Percentiles rank a stretch among this genome's conserved stretches.
phyloP scores from a whole-genome alignment of 2,329 filamentous ascomycete genomes.

The Trichoderma gracile region DNA sequence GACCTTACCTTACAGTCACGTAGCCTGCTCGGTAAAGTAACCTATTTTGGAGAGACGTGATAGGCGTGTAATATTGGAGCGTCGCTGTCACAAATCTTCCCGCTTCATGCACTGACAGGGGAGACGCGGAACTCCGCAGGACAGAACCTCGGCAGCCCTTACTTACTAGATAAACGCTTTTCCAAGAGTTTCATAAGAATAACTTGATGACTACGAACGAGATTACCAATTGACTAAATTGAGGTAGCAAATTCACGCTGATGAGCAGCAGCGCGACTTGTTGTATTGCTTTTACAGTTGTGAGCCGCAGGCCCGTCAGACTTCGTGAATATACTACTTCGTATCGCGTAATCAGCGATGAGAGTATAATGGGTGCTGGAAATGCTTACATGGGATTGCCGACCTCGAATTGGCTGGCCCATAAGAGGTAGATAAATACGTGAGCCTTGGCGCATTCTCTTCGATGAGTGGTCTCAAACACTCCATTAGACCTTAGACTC shows the following conservation, averaged over 20 bases:
- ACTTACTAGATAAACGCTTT: not conserved
- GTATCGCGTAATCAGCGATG: too few species aligned
- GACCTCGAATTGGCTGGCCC: not conserved
- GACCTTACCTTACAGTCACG: too few species aligned
- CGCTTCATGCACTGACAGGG: not conserved
- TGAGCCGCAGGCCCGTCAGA: too few species aligned
- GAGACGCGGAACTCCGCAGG: not conserved
- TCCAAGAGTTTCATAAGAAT: not conserved
- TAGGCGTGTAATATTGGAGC: not conserved
- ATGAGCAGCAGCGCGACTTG: not conserved
- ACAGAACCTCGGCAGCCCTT: not conserved
- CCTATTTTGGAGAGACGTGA: not conserved
- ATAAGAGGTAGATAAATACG: too few species aligned
- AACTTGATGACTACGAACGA: not conserved
- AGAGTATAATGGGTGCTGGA: not conserved
- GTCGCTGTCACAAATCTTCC: not conserved
- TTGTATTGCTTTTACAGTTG: not conserved
- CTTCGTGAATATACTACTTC: not conserved
- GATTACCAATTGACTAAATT: not conserved
- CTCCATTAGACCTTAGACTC: not conserved
- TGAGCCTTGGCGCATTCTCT: not conserved
- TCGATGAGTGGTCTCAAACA: not conserved
- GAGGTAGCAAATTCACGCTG: not conserved
- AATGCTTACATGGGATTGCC: not conserved
- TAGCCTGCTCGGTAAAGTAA: not conserved